phyloP scores from a whole-genome alignment of 2,329 filamentous ascomycete species.

The Cordyceps fumosorosea region DNA sequence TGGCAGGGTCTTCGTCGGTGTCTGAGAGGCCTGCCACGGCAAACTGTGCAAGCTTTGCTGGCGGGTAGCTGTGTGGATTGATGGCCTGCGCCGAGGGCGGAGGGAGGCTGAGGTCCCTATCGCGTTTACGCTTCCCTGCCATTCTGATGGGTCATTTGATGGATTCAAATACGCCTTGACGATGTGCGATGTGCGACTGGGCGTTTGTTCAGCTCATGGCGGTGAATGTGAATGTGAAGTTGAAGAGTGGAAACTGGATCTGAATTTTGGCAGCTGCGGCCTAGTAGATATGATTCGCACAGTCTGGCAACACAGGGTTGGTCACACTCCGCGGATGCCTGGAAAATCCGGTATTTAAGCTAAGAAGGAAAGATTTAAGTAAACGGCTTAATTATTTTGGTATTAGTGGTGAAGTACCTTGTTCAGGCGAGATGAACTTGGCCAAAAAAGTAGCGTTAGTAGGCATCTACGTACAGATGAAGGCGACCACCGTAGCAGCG shows the following conservation, averaged over 20 bases:
- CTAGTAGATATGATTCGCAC: too few species aligned
- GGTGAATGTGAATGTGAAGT: not conserved
- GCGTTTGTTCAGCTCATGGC: not conserved
- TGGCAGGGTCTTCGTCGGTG: conserved; percentile 36
- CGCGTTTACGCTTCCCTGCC: conserved; percentile 6
- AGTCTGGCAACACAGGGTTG: too few species aligned
- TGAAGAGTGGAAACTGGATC: conserved; percentile 1
- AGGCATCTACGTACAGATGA: too few species aligned
- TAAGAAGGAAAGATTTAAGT: too few species aligned
- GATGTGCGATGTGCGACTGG: not conserved
- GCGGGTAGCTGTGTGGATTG: conserved; percentile 49
- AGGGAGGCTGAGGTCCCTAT: not conserved
- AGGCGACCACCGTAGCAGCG: too few species aligned
- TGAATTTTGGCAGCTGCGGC: not conserved
- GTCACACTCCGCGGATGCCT: too few species aligned
- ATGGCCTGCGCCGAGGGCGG: conserved; percentile 22
- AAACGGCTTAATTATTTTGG: too few species aligned
- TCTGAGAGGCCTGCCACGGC: conserved; percentile 45
- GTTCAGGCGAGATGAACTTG: too few species aligned
- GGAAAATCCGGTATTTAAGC: too few species aligned
- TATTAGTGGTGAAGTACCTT: too few species aligned
- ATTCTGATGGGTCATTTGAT: not conserved
- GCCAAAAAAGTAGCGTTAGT: too few species aligned
- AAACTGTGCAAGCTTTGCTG: conserved; percentile 46
- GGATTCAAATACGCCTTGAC: not conserved